Percentiles rank a stretch among this genome's conserved stretches.
These are phyloP conservation scores for Lomentospora prolificans DNA, from an alignment of 2,329 filamentous ascomycete species.

Conservation along the genomic window DNA sequence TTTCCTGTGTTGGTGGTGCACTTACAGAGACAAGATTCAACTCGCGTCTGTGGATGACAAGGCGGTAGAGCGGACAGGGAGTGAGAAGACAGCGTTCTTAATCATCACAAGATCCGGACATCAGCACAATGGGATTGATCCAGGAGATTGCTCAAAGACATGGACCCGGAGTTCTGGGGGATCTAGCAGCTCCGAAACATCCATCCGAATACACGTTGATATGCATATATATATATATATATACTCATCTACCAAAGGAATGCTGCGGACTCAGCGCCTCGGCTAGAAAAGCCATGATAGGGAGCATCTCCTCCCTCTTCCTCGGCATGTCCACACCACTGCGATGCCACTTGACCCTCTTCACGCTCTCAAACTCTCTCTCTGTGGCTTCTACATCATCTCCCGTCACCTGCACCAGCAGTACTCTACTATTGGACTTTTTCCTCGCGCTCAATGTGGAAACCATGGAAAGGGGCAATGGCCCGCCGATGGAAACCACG, in stretches of 20 bases:
- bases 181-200: too few relatives aligned
- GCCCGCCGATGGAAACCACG: constrained; percentile 53
- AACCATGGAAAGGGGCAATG: constrained; percentile 43
- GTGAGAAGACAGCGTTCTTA: too few relatives aligned
- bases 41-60: too few relatives aligned
- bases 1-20: too few relatives aligned
- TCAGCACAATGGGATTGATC: too few relatives aligned
- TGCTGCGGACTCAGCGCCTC: constrained; percentile 38
- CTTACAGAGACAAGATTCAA: too few relatives aligned
- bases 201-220: too few relatives aligned
- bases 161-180: too few relatives aligned
- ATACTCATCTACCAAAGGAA: not conserved
- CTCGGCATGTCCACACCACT: constrained; percentile 73
- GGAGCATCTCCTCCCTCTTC: constrained; percentile 74
- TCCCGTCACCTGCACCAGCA: constrained; percentile 50
- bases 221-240: too few relatives aligned
- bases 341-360: constrained; percentile 60
- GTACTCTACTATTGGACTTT: constrained; percentile 53
- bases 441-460: constrained; percentile 30
- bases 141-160: too few relatives aligned
- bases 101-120: too few relatives aligned
- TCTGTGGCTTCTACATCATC: constrained; percentile 56
- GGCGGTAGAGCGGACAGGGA: too few relatives aligned
- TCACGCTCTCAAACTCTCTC: constrained; percentile 55
- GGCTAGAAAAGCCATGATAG: constrained; percentile 78